These are phyloP conservation scores for Phytophthora hybrid DNA, from an alignment of 352 stramenopile genomes.

Conservation along the genomic window DNA sequence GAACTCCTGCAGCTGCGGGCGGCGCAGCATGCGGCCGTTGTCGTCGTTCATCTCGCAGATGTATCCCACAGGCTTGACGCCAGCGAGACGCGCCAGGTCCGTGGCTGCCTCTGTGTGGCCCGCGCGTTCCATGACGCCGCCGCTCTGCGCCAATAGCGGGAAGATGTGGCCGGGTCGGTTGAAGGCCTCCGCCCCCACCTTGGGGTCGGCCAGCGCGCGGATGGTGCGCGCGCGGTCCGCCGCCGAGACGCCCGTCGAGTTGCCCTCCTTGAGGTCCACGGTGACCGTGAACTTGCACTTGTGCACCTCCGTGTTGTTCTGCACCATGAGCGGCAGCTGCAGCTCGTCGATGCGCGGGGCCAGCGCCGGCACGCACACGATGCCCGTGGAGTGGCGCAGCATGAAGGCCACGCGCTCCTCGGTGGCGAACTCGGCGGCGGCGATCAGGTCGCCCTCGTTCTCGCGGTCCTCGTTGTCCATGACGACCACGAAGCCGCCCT, in stretches of 20 bases:
- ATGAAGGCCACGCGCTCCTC: slow-evolving; percentile 95
- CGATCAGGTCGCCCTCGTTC: slow-evolving; percentile 99
- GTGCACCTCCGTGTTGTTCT: slow-evolving; percentile 98
- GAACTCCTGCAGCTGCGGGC: slow-evolving; percentile 90
- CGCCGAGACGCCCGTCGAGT: slow-evolving; percentile 97
- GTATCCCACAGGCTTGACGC: slow-evolving; percentile 85
- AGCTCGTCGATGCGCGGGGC: slow-evolving; percentile 88
- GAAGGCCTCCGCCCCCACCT: slow-evolving; percentile 57
- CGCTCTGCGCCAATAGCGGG: slow-evolving; percentile 68
- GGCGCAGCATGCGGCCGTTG: slow-evolving; percentile 80
- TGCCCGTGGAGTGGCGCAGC: slow-evolving; percentile 96
- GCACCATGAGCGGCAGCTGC: slow-evolving; percentile 95
- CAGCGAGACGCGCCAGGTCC: slow-evolving; percentile 94
- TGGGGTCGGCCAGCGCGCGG: slow-evolving; percentile 88
- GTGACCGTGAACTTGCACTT: slow-evolving; percentile 98
- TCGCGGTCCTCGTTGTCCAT: slow-evolving; percentile 98
- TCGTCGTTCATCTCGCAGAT: slow-evolving; percentile 92
- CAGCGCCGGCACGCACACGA: slow-evolving; percentile 96
- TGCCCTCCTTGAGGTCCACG: slow-evolving; percentile 93
- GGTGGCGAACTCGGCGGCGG: slow-evolving; percentile 94
- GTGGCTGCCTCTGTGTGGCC: slow-evolving; percentile 98
- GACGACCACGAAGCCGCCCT: slow-evolving; percentile 81
- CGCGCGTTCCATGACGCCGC: slow-evolving; percentile 81
- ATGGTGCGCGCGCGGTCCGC: slow-evolving; percentile 95
- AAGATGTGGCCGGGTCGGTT: slow-evolving; percentile 86